Evolutionary conservation across 495 filamentous ascomycete genomes (phyloP).

Genomic region (Penicillium paradoxum): DNA sequence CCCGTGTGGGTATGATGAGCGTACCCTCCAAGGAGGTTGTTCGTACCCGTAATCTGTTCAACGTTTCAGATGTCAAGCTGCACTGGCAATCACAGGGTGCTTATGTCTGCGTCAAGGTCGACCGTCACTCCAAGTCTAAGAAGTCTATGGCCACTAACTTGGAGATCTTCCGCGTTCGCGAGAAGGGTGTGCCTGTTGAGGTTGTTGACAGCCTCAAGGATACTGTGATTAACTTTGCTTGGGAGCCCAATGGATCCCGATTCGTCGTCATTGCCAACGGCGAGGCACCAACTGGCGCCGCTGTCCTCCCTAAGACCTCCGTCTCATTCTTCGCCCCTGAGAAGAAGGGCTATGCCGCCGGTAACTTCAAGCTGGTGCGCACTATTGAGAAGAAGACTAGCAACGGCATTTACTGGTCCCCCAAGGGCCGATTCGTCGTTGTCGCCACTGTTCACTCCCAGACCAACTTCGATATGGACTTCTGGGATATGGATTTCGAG

Average conservation of each 20-base stretch:
- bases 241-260: constrained; percentile 95
- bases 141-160: constrained; percentile 95
- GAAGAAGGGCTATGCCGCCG: constrained; percentile 73
- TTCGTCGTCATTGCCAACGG: constrained; percentile 96
- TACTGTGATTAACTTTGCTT: constrained; percentile 97
- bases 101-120: constrained; percentile 97
- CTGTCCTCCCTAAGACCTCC: constrained; percentile 87
- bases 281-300: constrained; percentile 70
- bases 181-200: constrained; percentile 97
- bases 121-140: constrained; percentile 97
- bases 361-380: constrained; percentile 91
- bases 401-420: constrained; percentile 99
- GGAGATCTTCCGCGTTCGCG: constrained; percentile 93
- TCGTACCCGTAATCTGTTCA: constrained; percentile 93
- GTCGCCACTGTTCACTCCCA: constrained; percentile 88
- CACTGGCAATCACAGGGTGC: constrained; percentile 88
- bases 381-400: constrained; percentile 97
- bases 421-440: constrained; percentile 89
- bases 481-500: constrained; percentile 96
- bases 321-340: constrained; percentile 96
- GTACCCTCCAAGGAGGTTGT: constrained; percentile 91
- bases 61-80: constrained; percentile 92
- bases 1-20: constrained; percentile 92
- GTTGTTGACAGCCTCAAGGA: constrained; percentile 96
- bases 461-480: constrained; percentile 91